phyloP scores from a whole-genome alignment of 345 rosid genomes.

The Eucalyptus polybractea region DNA sequence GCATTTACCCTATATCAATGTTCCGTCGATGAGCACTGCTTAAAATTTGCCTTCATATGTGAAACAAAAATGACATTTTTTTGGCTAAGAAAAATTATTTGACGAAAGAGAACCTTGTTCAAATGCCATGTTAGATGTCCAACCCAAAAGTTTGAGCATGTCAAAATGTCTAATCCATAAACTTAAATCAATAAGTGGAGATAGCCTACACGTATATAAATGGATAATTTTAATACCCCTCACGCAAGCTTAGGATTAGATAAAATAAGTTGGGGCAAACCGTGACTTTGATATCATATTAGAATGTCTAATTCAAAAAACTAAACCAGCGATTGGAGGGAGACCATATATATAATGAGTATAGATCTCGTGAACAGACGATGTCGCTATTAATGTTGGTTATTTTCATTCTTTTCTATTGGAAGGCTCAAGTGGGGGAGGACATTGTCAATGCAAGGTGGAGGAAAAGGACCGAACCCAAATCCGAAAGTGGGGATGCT shows the following conservation, averaged over 20 bases:
- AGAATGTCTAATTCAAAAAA: accelerated
- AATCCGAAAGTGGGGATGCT: not conserved
- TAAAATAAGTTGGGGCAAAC: accelerated
- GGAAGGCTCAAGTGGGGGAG: not conserved
- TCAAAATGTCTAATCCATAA: not conserved
- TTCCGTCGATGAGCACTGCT: too few relatives aligned
- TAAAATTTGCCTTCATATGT: too few relatives aligned
- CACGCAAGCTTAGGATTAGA: not conserved
- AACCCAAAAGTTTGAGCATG: not conserved
- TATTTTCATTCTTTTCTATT: not conserved
- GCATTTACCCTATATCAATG: too few relatives aligned
- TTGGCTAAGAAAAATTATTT: too few relatives aligned
- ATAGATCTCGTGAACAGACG: accelerated
- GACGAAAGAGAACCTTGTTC: accelerated
- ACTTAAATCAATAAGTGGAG: not conserved
- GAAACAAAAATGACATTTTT: too few relatives aligned
- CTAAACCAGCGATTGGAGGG: not conserved
- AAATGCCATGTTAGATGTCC: not conserved
- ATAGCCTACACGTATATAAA: not conserved
- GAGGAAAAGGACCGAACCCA: not conserved
- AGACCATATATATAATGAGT: not conserved
- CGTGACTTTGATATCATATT: accelerated
- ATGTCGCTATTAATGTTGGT: not conserved
- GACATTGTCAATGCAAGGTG: not conserved
- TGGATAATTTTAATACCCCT: not conserved